These are phyloP conservation scores for Candida dubliniensis DNA, from an alignment of 1,139 yeast species.

Conservation along the genomic window DNA sequence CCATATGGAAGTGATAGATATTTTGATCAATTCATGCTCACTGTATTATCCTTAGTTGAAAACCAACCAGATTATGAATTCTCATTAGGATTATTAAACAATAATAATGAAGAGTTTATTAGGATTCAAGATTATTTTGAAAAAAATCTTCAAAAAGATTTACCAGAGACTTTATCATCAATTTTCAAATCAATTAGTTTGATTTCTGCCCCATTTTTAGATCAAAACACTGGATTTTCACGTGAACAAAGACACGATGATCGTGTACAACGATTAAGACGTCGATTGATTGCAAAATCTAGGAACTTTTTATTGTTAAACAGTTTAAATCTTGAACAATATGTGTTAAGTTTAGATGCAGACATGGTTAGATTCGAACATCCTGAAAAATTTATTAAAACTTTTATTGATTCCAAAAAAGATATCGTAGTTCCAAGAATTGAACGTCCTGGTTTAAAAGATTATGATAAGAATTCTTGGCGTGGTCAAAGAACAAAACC, in stretches of 20 bases:
- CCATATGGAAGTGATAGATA: slow-evolving; percentile 31
- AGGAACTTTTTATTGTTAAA: slow-evolving; percentile 36
- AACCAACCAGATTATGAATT: slow-evolving; percentile 16
- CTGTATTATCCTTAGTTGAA: slow-evolving; percentile 20
- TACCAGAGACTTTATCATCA: slow-evolving; percentile 1
- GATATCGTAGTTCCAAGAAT: slow-evolving; percentile 45
- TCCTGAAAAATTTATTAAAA: slow-evolving; percentile 21
- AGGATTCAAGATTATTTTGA: slow-evolving; percentile 19
- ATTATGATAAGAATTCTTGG: slow-evolving; percentile 49
- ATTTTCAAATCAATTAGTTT: slow-evolving; percentile 24
- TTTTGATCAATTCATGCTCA: slow-evolving; percentile 25
- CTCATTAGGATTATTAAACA: slow-evolving; percentile 33
- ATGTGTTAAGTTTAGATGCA: slow-evolving; percentile 46
- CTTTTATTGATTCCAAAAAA: slow-evolving; percentile 29
- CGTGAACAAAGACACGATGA: slow-evolving; percentile 32
- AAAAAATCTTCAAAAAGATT: slow-evolving; percentile 12
- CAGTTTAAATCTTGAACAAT: slow-evolving; percentile 30
- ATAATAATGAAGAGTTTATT: slow-evolving; percentile 25
- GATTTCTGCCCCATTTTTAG: slow-evolving; percentile 35
- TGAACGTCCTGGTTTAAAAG: slow-evolving; percentile 18
- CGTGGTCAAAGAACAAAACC: slow-evolving; percentile 41
- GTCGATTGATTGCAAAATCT: slow-evolving; percentile 35
- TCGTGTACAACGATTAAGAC: slow-evolving; percentile 29
- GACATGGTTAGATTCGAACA: slow-evolving; percentile 35
- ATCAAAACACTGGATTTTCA: slow-evolving; percentile 20